Evolutionary conservation across 495 filamentous ascomycete species (phyloP).

Genomic region (Letharia columbiana): DNA sequence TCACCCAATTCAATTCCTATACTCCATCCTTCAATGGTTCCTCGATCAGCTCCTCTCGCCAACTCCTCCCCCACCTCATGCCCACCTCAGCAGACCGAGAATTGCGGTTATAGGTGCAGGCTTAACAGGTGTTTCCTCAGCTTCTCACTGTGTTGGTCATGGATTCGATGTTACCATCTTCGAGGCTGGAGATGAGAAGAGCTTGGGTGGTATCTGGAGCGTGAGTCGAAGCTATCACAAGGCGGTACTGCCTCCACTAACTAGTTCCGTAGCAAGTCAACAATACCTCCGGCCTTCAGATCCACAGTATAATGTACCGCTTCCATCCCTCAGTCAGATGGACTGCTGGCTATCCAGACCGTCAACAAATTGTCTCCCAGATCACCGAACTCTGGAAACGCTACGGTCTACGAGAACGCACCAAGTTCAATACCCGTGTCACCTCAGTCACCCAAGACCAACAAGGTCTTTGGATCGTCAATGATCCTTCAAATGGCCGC

Average conservation of each 20-base stretch:
- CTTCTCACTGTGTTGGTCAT: slow-evolving; percentile 79
- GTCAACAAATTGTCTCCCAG: slow-evolving; percentile 61
- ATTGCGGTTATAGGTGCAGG: slow-evolving; percentile 80
- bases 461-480: slow-evolving; percentile 73
- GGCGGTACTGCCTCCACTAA: slow-evolving; percentile 15
- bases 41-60: slow-evolving; percentile 61
- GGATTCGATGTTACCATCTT: slow-evolving; percentile 77
- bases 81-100: slow-evolving; percentile 45
- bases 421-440: slow-evolving; percentile 61
- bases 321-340: slow-evolving; percentile 76
- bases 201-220: slow-evolving; percentile 77
- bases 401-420: slow-evolving; percentile 62
- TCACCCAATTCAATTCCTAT: slow-evolving; percentile 34
- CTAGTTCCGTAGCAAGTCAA: slow-evolving; percentile 54
- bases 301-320: slow-evolving; percentile 80
- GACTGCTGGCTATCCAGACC: slow-evolving; percentile 64
- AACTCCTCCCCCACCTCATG: slow-evolving; percentile 50
- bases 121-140: slow-evolving; percentile 72
- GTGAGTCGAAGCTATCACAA: slow-evolving; percentile 35
- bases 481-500: slow-evolving; percentile 53
- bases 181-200: slow-evolving; percentile 53
- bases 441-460: slow-evolving; percentile 58
- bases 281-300: slow-evolving; percentile 72
- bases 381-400: slow-evolving; percentile 64
- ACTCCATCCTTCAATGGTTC: slow-evolving; percentile 57